A percentile compares a stretch with the other conserved stretches of the same genome.
phyloP scores from a whole-genome alignment of 306 rosid genomes.

The Myrica gale region DNA sequence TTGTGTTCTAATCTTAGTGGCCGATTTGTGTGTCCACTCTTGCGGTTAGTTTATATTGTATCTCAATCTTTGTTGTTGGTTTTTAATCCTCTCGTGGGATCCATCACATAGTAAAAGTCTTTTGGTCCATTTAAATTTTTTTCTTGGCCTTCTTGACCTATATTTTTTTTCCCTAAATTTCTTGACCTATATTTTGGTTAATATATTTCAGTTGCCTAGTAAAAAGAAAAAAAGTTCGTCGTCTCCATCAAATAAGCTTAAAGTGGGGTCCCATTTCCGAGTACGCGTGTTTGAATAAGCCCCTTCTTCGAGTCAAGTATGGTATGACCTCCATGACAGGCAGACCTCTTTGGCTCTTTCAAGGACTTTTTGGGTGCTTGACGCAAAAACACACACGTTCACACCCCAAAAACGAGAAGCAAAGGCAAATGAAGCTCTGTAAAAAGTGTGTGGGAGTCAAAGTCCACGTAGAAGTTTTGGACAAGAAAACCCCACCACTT shows the following conservation, averaged over 20 bases:
- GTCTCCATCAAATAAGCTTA: background rate
- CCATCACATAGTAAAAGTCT: too few species aligned
- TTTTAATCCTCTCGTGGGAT: too few species aligned
- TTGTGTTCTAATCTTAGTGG: too few species aligned
- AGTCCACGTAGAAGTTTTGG: background rate
- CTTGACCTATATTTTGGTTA: too few species aligned
- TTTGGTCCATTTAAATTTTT: too few species aligned
- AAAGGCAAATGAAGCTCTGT: background rate
- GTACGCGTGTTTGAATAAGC: constrained; percentile 33
- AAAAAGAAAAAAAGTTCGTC: background rate
- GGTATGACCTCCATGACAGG: background rate
- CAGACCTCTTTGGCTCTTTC: background rate
- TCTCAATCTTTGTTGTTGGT: too few species aligned
- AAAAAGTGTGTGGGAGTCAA: background rate
- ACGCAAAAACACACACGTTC: background rate
- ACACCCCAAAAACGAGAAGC: background rate
- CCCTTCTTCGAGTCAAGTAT: background rate
- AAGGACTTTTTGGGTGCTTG: background rate
- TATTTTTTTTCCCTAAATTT: too few species aligned
- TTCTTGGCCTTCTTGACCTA: too few species aligned
- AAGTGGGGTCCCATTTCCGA: background rate
- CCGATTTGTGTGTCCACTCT: too few species aligned
- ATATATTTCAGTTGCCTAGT: background rate
- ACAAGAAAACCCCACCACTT: too few species aligned
- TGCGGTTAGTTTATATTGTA: too few species aligned